Conservation (phyloP, 2,329 filamentous ascomycete genomes). For the Ophiostoma piceae region DNA sequence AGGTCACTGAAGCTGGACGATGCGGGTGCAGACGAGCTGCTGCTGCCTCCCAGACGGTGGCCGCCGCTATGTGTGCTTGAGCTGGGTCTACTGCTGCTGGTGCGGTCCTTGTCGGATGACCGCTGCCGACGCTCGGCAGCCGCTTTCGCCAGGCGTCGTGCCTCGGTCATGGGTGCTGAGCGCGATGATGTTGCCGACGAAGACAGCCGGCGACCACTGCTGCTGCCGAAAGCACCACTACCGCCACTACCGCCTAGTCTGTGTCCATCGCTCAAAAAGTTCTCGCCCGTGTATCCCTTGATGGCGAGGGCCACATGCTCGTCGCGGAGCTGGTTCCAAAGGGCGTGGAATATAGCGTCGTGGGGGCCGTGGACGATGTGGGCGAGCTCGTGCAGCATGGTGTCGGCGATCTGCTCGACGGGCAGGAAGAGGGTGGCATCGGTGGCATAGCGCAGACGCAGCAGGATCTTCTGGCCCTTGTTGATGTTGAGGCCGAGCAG, state of each 20-base stretch:
- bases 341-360: conserved; percentile 71
- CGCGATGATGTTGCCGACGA: conserved; percentile 19
- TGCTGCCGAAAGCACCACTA: conserved; percentile 39
- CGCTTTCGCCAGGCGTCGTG: conserved; percentile 65
- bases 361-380: conserved; percentile 84
- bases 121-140: conserved; percentile 65
- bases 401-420: conserved; percentile 76
- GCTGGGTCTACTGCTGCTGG: conserved; percentile 35
- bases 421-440: conserved; percentile 74
- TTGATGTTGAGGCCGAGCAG: conserved; percentile 78
- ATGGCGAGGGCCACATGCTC: conserved; percentile 70
- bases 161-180: conserved; percentile 64
- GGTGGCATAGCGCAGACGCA: conserved; percentile 71
- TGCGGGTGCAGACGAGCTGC: conserved; percentile 49
- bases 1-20: conserved; percentile 51
- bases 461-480: conserved; percentile 68
- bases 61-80: conserved; percentile 57
- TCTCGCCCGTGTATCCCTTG: conserved; percentile 87
- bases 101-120: conserved; percentile 23
- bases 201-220: not conserved
- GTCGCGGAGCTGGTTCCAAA: conserved; percentile 86
- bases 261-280: conserved; percentile 71
- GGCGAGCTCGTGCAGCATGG: conserved; percentile 89
- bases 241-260: conserved; percentile 63
- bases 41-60: conserved; percentile 51